Percentiles rank a stretch among this genome's conserved stretches.
Conservation (phyloP, 164 flowering plant species). For the Pachysandra terminalis region DNA sequence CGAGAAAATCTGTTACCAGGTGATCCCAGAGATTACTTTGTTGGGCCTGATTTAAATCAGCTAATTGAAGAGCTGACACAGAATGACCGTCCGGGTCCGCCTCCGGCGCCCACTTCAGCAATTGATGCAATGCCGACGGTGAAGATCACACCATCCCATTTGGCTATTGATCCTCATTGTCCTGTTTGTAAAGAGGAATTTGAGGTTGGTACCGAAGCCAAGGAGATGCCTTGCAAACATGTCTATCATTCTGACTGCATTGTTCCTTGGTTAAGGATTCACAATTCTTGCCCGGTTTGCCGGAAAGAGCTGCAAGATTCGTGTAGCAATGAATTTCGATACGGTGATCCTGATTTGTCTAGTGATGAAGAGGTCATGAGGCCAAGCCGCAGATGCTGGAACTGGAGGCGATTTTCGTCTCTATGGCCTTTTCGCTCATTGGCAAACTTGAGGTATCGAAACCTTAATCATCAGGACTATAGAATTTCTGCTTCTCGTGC, state of each 20-base stretch:
- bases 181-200: conserved; percentile 89
- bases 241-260: conserved; percentile 73
- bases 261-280: conserved; percentile 80
- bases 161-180: conserved; percentile 42
- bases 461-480: conserved; percentile 16
- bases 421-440: conserved; percentile 44
- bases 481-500: conserved; percentile 14
- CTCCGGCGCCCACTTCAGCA: conserved; percentile 51
- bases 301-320: conserved; percentile 45
- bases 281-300: conserved; percentile 88
- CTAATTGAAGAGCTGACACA: conserved; percentile 72
- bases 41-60: conserved; percentile 47
- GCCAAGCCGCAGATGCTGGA: conserved; percentile 26
- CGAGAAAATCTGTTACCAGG: conserved; percentile 13
- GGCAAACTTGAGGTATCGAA: conserved; percentile 18
- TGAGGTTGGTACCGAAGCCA: conserved; percentile 54
- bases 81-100: conserved; percentile 72
- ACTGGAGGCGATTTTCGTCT: conserved; percentile 26
- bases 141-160: conserved; percentile 36
- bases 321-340: background rate
- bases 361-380: background rate
- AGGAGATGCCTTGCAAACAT: conserved; percentile 75
- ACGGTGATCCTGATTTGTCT: background rate
- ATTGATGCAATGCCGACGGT: conserved; percentile 59
- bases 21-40: conserved; percentile 50